Base-by-base conservation (phyloP, 1,284 basidiomycete species). In the Peniophora sp. region DNA sequence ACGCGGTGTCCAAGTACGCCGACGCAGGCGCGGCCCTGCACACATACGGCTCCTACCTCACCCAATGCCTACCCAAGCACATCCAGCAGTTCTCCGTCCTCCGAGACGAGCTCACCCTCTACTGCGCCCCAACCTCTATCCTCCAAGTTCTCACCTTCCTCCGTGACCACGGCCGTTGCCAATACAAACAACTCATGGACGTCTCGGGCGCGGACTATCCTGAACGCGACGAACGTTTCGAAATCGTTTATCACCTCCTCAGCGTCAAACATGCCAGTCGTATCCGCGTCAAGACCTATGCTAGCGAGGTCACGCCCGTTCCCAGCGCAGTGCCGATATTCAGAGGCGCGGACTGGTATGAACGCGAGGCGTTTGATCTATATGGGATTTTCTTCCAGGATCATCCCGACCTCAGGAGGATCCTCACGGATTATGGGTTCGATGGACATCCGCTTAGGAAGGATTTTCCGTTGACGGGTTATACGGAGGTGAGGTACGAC, bases 381-480 rank as follows among this genome's bases (percentile, higher is more conserved):
- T 99, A 78, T 66, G 97, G 97, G 52, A 91, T 99, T 52, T 97
- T 96, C 77, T 99, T 99, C 75, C 81, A 84, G 53, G 89, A 86
- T 48, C 97, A 99, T 71, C 97, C 96, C 14, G 97, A 99, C 69
- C 77, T 99, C 41, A 90, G 96, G 57, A 87, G 97, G 53, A 96
- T 99, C 68, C 75, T 99, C 61, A 99, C 97, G 48, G 97, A 99
- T 70, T 99, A 99, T 67, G 96, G 93, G 50, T 99, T 99, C 66
- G 97, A 99, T 70, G 97, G 97, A 23, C 94, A 99, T 67, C 96
- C 96, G 12, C 70, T 99, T 53, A 82, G 97, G 58, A 99, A 99
- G 69, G 96, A 99, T 68, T 99, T 98, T 79, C 96, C 95, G 17
- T 70, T 99, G 58, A 97, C 93, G 90, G 96, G 96, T 34, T 99